A percentile compares a stretch with the other conserved stretches of the same genome.
These are phyloP conservation scores for Wallacemonas sp. DNA, from an alignment of 208 protist genomes.

Conservation along the genomic window DNA sequence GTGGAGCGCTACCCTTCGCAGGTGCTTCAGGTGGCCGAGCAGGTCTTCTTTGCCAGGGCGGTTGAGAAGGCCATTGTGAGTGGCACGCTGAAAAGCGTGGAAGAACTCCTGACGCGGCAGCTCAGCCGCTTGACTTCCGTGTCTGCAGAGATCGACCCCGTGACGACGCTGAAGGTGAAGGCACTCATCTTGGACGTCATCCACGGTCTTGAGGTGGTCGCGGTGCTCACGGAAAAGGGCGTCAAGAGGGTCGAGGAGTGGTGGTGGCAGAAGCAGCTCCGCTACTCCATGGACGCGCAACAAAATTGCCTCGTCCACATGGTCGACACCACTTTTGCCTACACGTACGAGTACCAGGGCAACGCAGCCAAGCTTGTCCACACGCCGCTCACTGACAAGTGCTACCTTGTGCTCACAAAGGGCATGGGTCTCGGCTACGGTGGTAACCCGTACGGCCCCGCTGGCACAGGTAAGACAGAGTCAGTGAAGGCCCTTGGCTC, in stretches of 20 bases:
- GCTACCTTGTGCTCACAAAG: slow-evolving; percentile 97
- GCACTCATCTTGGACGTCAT: slow-evolving; percentile 96
- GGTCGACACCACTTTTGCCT: slow-evolving; percentile 93
- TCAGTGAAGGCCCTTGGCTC: slow-evolving; percentile 94
- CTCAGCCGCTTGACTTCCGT: slow-evolving; percentile 69
- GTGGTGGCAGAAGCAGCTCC: slow-evolving; percentile 97
- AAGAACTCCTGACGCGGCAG: slow-evolving; percentile 32
- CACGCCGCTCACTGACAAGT: slow-evolving; percentile 94
- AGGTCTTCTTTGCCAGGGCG: slow-evolving; percentile 78
- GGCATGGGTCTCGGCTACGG: slow-evolving; percentile 96
- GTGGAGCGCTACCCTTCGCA: slow-evolving; percentile 86
- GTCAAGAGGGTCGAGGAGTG: slow-evolving; percentile 71
- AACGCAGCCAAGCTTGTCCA: slow-evolving; percentile 93
- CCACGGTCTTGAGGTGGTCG: slow-evolving; percentile 94
- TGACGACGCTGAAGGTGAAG: slow-evolving; percentile 87
- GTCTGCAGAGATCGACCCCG: slow-evolving; percentile 33
- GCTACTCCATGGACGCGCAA: slow-evolving; percentile 82
- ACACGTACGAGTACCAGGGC: slow-evolving; percentile 96
- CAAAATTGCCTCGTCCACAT: slow-evolving; percentile 84
- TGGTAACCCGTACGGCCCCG: slow-evolving; percentile 96
- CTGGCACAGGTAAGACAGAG: slow-evolving; percentile 98
- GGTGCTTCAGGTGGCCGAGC: slow-evolving; percentile 80
- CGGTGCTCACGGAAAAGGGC: slow-evolving; percentile 62
- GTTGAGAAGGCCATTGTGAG: slow-evolving; percentile 64
- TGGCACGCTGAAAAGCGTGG: slow-evolving; percentile 30